Evolutionary conservation across 495 filamentous ascomycete species (phyloP).

Genomic region (Pyrenula massariospora): DNA sequence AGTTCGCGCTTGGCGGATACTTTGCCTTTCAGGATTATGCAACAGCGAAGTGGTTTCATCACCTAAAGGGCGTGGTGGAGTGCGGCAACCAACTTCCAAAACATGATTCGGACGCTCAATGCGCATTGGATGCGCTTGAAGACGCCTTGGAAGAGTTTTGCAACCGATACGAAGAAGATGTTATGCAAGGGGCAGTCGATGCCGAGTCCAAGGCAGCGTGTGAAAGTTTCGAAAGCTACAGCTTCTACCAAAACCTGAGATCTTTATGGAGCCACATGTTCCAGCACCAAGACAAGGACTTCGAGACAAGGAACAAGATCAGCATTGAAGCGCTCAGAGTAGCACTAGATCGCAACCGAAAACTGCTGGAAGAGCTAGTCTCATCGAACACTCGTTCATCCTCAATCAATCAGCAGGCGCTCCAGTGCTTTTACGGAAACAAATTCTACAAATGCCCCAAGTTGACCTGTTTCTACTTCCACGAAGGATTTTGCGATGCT

Average conservation of each 20-base stretch:
- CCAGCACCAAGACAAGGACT: slow-evolving; percentile 10
- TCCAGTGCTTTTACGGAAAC: slow-evolving; percentile 19
- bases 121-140: not conserved
- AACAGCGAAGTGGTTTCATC: slow-evolving; percentile 23
- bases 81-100: not conserved
- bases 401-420: slow-evolving; percentile 2
- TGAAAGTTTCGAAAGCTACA: slow-evolving; percentile 3
- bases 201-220: slow-evolving; percentile 1
- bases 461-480: slow-evolving; percentile 27
- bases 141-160: slow-evolving; percentile 13
- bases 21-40: slow-evolving; percentile 27
- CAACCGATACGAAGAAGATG: slow-evolving; percentile 5
- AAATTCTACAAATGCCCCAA: slow-evolving; percentile 27
- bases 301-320: slow-evolving; percentile 11
- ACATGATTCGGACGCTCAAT: not conserved
- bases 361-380: slow-evolving; percentile 13
- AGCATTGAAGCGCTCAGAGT: slow-evolving; percentile 10
- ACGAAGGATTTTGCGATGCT: slow-evolving; percentile 24
- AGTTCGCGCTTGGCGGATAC: slow-evolving; percentile 11
- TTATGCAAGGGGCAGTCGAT: not conserved
- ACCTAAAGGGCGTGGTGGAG: slow-evolving; percentile 12
- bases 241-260: slow-evolving; percentile 10
- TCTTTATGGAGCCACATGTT: slow-evolving; percentile 11
- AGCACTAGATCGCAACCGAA: slow-evolving; percentile 13
- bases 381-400: slow-evolving; percentile 7